Base-by-base conservation (phyloP, 257 asterid species). In the Solanum clarkiae region DNA sequence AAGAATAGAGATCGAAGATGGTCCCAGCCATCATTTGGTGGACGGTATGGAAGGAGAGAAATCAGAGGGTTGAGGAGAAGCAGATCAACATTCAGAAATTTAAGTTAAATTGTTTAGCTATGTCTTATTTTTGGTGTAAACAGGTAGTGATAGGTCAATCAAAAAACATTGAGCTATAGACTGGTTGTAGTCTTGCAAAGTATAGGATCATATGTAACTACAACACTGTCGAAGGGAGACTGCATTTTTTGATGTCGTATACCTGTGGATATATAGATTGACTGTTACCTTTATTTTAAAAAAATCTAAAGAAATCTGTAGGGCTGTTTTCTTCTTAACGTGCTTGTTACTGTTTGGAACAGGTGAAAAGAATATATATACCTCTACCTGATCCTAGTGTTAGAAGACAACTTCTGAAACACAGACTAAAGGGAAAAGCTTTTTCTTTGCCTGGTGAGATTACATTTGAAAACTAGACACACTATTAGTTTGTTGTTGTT, bases 301-400 rank as follows among this genome's bases (percentile, higher is more conserved):
- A 22, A 74, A 22, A 3, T 10, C 20, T 51, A 8, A 24, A 15
- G 24, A 16, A 49, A 53, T 16, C 15, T 14, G 8, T 16, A 26
- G 12, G 63, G 0, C 7, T 24, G 40, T 51, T 51, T 77, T 51
- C 86, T 84, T 84, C 22, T 56, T 66, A 54, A 83, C 51, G 49
- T 70, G 77, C 54, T 82, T 83, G 82, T 24, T 65, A 51, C 86
- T 74, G n/a, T 59, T 53, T 84, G 86, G 55, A 86, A 85, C 90
- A 97, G 99, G 99, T 97, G 88, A 97, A 97, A 93, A 94, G 94
- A 89, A 97, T 97, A 82, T 97, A 97, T 90, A 95, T 97, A 69
- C 99, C 99, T 86, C 87, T 97, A 89, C 99, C 98, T 74, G 99
- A 97, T 92, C 89, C 88, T 75, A 90, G 88, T 72, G 97, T 97